These are phyloP conservation scores for Chrysoporthe austroafricana DNA, from an alignment of 2,329 filamentous ascomycete species.

Conservation along the genomic window DNA sequence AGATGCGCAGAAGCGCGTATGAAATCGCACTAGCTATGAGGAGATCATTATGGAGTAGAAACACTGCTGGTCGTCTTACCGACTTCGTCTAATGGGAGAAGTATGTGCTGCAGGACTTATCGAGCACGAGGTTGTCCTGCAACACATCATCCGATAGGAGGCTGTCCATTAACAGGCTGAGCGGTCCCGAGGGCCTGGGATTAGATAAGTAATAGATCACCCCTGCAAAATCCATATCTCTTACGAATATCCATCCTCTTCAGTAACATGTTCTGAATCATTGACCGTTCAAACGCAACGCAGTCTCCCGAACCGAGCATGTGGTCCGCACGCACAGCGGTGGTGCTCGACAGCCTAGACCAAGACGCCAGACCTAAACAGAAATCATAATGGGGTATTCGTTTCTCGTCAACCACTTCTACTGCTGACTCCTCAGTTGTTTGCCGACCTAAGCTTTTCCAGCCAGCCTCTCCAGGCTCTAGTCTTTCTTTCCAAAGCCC, in stretches of 20 bases:
- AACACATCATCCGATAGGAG: no score
- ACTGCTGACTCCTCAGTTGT: background rate
- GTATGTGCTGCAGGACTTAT: no score
- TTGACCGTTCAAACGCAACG: no score
- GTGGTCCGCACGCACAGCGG: background rate
- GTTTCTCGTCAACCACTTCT: background rate
- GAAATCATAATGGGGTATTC: conserved; percentile 9
- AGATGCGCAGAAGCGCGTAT: background rate
- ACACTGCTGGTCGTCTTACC: background rate
- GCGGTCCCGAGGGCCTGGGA: no score
- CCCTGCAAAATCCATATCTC: no score
- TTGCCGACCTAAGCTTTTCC: background rate
- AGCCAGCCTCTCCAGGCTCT: conserved; percentile 7
- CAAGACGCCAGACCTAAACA: background rate
- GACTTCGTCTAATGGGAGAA: no score
- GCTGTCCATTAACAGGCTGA: no score
- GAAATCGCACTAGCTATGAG: background rate
- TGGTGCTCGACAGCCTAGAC: background rate
- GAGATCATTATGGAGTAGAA: background rate
- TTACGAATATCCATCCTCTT: no score
- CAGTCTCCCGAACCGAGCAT: no score
- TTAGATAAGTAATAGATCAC: no score
- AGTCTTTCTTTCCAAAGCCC: conserved; percentile 49
- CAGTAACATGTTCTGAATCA: no score
- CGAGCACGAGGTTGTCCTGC: no score